phyloP scores from a whole-genome alignment of 2,329 filamentous ascomycete species.

The Fusarium continuum region DNA sequence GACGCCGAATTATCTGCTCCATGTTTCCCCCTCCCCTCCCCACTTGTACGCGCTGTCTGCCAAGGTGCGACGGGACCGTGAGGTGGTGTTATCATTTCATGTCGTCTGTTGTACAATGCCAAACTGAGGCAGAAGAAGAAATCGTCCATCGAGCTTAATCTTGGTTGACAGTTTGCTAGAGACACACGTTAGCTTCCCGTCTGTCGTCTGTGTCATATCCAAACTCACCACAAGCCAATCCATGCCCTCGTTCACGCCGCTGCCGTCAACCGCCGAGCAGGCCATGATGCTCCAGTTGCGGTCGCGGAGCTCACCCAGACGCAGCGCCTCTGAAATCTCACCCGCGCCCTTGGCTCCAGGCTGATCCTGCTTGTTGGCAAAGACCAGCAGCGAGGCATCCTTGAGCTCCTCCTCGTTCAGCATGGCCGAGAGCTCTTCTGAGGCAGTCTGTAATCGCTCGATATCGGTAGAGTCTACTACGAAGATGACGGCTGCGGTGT shows the following conservation, averaged over 20 bases:
- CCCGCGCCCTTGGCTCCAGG: constrained; percentile 95
- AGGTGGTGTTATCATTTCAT: constrained; percentile 45
- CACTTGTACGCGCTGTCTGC: constrained; percentile 40
- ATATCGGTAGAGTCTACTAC: constrained; percentile 99
- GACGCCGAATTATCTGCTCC: constrained; percentile 35
- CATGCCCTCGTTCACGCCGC: constrained; percentile 96
- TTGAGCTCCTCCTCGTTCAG: constrained; percentile 95
- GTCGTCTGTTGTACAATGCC: constrained; percentile 48
- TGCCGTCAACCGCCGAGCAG: constrained; percentile 94
- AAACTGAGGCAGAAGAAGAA: constrained; percentile 32
- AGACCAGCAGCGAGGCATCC: constrained; percentile 91
- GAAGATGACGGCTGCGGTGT: constrained; percentile 98
- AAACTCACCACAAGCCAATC: constrained; percentile 92
- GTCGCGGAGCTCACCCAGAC: constrained; percentile 89
- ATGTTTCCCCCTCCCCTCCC: constrained; percentile 5
- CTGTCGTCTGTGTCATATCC: background rate
- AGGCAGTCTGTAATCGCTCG: constrained; percentile 89
- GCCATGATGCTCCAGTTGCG: constrained; percentile 99
- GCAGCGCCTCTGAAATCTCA: constrained; percentile 93
- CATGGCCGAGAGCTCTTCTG: constrained; percentile 94
- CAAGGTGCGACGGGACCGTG: constrained; percentile 42
- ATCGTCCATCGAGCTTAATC: constrained; percentile 42
- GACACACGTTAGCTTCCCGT: constrained; percentile 8
- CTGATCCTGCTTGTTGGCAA: constrained; percentile 99
- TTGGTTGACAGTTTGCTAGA: constrained; percentile 51